phyloP scores from a whole-genome alignment of 148 eudicot species.

The Spergularia marina region DNA sequence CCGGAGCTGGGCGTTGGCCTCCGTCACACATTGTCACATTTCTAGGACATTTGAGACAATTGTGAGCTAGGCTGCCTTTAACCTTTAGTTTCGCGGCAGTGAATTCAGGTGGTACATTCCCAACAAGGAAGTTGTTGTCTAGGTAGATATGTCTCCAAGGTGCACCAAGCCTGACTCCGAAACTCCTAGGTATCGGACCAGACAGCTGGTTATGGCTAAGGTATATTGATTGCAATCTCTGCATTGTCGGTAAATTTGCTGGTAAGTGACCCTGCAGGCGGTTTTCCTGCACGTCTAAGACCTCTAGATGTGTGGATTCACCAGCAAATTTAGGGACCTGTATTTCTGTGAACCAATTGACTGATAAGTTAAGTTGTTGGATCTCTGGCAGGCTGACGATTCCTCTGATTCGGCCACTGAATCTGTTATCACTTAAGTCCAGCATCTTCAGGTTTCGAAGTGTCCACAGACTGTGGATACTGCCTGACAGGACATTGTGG shows the following conservation, averaged over 20 bases:
- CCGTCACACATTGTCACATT: slow-evolving; percentile 45
- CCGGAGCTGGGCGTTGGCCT: slow-evolving; percentile 64
- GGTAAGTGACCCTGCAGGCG: slow-evolving; percentile 55
- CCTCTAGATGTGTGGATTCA: slow-evolving; percentile 33
- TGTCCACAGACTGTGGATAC: slow-evolving; percentile 34
- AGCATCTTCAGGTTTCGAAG: slow-evolving; percentile 35
- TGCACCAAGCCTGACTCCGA: slow-evolving; percentile 40
- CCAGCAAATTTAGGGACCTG: slow-evolving; percentile 40
- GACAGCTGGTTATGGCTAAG: slow-evolving; percentile 55
- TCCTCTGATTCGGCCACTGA: slow-evolving; percentile 45
- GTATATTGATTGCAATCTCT: slow-evolving; percentile 34
- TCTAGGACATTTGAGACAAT: slow-evolving; percentile 60
- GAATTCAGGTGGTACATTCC: slow-evolving; percentile 51
- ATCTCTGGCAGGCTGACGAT: slow-evolving; percentile 48
- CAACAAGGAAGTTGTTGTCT: slow-evolving; percentile 60
- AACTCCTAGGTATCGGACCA: slow-evolving; percentile 52
- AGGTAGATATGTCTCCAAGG: slow-evolving; percentile 55
- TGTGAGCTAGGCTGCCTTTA: slow-evolving; percentile 53
- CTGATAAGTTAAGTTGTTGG: slow-evolving; percentile 41
- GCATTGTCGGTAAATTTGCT: slow-evolving; percentile 47
- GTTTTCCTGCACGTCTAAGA: slow-evolving; percentile 52
- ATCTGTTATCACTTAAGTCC: slow-evolving; percentile 61
- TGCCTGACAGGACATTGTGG: slow-evolving; percentile 58
- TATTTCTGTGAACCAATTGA: slow-evolving; percentile 47
- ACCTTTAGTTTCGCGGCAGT: slow-evolving; percentile 12